A percentile compares a stretch with the other conserved stretches of the same genome.
Evolutionary conservation across 164 flowering plant species (phyloP).

Genomic region (grape (Vitis vinifera)): DNA sequence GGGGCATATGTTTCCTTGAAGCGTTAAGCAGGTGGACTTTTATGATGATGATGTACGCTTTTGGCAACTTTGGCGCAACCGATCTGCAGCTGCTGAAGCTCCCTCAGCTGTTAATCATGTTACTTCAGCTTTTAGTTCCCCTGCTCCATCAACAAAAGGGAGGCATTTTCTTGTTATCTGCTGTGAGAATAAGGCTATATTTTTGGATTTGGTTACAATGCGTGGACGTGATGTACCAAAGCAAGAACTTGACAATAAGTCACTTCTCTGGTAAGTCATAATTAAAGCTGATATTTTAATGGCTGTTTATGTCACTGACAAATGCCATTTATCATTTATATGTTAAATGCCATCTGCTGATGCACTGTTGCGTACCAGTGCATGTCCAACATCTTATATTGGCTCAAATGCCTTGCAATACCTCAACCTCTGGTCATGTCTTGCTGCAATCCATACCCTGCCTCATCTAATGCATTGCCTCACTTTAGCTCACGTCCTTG

Average conservation of each 20-base stretch:
- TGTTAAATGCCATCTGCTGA: too few relatives aligned
- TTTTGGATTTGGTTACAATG: constrained; percentile 97
- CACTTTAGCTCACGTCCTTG: too few relatives aligned
- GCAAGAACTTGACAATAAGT: constrained; percentile 92
- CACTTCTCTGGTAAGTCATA: constrained; percentile 79
- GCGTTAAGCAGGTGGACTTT: constrained; percentile 97
- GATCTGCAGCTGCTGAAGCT: constrained; percentile 95
- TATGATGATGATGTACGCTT: constrained; percentile 93
- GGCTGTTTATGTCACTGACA: too few relatives aligned
- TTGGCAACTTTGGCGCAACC: constrained; percentile 96
- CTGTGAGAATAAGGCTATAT: constrained; percentile 95
- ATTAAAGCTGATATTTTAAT: too few relatives aligned
- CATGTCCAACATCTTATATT: too few relatives aligned
- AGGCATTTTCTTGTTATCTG: constrained; percentile 98
- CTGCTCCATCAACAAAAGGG: constrained; percentile 91
- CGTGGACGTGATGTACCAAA: constrained; percentile 99
- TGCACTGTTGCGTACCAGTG: too few relatives aligned
- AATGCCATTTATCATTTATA: too few relatives aligned
- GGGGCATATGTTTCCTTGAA: constrained; percentile 27
- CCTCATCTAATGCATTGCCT: too few relatives aligned
- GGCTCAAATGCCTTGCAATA: too few relatives aligned
- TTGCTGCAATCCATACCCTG: too few relatives aligned
- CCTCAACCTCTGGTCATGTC: too few relatives aligned
- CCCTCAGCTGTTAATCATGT: constrained; percentile 77
- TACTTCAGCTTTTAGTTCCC: constrained; percentile 68